Evolutionary conservation across 2,329 filamentous ascomycete genomes (phyloP), one percentile per base, ranked within the genome.

Genomic region (Aspergillus aculeatus): DNA sequence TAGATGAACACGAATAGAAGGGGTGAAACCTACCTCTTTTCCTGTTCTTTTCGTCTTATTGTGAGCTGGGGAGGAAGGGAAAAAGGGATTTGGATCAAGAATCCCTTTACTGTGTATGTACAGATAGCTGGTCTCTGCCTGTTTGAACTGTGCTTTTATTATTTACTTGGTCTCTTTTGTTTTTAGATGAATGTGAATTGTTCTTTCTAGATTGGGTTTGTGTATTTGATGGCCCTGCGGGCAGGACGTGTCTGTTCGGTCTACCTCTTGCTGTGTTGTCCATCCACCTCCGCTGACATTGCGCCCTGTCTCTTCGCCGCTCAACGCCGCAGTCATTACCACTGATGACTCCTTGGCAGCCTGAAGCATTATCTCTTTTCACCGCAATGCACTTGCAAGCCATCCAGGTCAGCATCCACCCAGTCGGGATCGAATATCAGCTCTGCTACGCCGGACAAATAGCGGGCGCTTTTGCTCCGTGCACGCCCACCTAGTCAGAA

Each of bases 71-170:
- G 23, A 48, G 29, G 32, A 24, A 56, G 58, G 56, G 55, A 62
- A 50, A 55, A 56, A 59, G 64, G 62, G 63, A 60, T 65, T 64
- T 63, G 63, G 64, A 54, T 53, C 56, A 60, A 58, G 61, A 53
- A 64, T 65, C 62, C 65, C 69, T 62, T 23, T 63, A 66, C 66
- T 67, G 71, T 72, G 71, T 70, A 73, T 76, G 74, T 76, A 76
- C 74, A 76, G 73, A 75, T 76, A 76, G 71, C 72, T 75, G 71
- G 72, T 73, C 65, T 70, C 70, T 66, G 68, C 69, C 68, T 71
- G 65, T 71, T 71, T 68, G 65, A 73, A 72, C 70, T 74, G 71
- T 73, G 71, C 70, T 73, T 69, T 68, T 66, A 38, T 29, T 54
- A 54, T 67, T 62, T 67, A 62, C 68, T 68, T 35, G 32, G 64